Evolutionary conservation across 1,139 yeast species (phyloP), one percentile per base, ranked within the genome.

Genomic region (Pichia sp.): DNA sequence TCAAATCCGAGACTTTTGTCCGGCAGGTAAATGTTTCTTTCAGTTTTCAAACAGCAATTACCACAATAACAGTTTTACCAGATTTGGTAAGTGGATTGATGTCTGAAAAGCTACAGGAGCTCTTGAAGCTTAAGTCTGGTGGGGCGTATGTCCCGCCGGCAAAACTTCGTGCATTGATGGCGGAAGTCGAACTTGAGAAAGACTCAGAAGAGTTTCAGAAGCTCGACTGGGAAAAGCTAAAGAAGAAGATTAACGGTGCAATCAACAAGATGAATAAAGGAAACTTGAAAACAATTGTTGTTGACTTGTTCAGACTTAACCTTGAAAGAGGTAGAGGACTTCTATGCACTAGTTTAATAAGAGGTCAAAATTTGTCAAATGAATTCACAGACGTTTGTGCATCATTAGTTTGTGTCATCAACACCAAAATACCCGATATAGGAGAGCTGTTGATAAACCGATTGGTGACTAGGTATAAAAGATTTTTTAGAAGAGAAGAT

Each of bases 351-450:
- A 60, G 69, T 31, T 41, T 83, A 4, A 76, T 84, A 73, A 67
- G 66, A 40, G 66, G 73, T 1, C 86, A 74, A 51, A 55, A 66
- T 8, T 53, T 52, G 10, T 65, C 68, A 17, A 17, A 26, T 7
- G 32, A 38, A 3, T 44, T 44, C 27, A 67, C 81, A 0, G 60
- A 72, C 1, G 64, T 72, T 1, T 76, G 72, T 51, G 77, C 88
- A 0, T 62, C 82, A 1, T 51, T 86, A 29, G 66, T 72, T 0
- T 68, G 79, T 6, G 66, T 81, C 1, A 41, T 86, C 15, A 82
- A 84, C 55, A 69, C 81, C 7, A 77, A 80, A 49, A 54, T 84
- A 6, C 93, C 94, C 0, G 72, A 72, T 29, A 60, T 86, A 18
- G 95, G 95, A 2, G 70, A 69, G 39, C 53, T 81, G 5, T 45